Conservation (phyloP, 108 stramenopile species). For the Pseudonitzschia pungens region DNA sequence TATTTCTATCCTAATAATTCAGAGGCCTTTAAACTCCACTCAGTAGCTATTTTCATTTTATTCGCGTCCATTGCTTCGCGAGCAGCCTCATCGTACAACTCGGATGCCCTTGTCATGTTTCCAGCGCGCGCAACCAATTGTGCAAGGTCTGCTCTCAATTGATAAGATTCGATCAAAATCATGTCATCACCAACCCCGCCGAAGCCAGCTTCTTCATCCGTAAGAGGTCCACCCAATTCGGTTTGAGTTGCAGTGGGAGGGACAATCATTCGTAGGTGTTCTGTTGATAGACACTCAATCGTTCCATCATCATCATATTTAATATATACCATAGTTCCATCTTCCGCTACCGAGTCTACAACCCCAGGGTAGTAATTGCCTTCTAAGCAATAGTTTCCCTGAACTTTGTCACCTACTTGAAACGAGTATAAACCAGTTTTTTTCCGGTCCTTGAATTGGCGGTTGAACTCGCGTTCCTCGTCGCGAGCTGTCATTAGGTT, state of each 20-base stretch:
- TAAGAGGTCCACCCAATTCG: conserved; percentile 40
- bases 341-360: conserved; percentile 50
- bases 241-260: conserved; percentile 43
- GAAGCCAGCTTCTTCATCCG: conserved; percentile 73
- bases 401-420: conserved; percentile 61
- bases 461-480: conserved; percentile 29
- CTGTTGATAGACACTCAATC: conserved; percentile 47
- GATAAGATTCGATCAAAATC: conserved; percentile 48
- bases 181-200: conserved; percentile 53
- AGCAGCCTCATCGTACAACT: conserved; percentile 60
- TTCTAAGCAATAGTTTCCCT: conserved; percentile 71
- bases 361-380: conserved; percentile 66
- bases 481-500: conserved; percentile 35
- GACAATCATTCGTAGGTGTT: conserved; percentile 46
- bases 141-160: conserved; percentile 68
- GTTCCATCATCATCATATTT: conserved; percentile 80
- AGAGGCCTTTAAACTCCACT: conserved; percentile 70
- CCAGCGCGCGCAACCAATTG: conserved; percentile 49
- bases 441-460: conserved; percentile 20
- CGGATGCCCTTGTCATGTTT: conserved; percentile 35
- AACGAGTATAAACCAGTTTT: conserved; percentile 35
- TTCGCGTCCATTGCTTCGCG: conserved; percentile 55
- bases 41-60: conserved; percentile 72
- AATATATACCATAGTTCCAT: conserved; percentile 43
- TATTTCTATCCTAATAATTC: conserved; percentile 25